These are phyloP conservation scores for Petrea volubilis DNA, from an alignment of 257 asterid species.

Conservation along the genomic window DNA sequence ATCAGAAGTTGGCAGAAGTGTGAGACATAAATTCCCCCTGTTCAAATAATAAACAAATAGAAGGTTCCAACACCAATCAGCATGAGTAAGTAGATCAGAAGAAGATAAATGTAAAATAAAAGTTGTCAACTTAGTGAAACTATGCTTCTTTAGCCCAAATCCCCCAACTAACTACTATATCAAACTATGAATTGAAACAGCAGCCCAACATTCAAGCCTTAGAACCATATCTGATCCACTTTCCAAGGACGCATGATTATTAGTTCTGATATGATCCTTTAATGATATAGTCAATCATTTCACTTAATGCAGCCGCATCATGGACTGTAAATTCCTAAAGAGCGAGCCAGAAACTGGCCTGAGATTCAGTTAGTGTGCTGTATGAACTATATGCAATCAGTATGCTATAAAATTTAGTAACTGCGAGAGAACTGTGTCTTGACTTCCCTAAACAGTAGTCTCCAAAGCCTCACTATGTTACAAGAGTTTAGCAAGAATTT, in stretches of 20 bases:
- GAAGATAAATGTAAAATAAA: neutral
- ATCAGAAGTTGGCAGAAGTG: conserved; percentile 81
- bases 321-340: neutral
- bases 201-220: neutral
- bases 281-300: neutral
- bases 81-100: conserved; percentile 2
- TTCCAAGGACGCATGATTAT: neutral
- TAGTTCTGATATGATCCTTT: neutral
- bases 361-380: neutral
- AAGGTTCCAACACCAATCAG: conserved; percentile 21
- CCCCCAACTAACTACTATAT: conserved; percentile 13
- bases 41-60: conserved; percentile 16
- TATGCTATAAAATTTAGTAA: neutral
- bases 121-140: neutral
- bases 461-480: neutral
- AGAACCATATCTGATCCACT: conserved; percentile 12
- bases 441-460: neutral
- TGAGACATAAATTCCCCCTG: conserved; percentile 82
- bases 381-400: neutral
- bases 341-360: neutral
- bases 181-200: neutral
- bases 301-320: neutral
- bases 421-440: neutral
- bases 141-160: neutral
- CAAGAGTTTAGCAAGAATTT: neutral